A percentile compares a stretch with the other conserved stretches of the same genome.
These are phyloP conservation scores for Nannochloropsis gaditana DNA, from an alignment of 108 stramenopile species.

Conservation along the genomic window DNA sequence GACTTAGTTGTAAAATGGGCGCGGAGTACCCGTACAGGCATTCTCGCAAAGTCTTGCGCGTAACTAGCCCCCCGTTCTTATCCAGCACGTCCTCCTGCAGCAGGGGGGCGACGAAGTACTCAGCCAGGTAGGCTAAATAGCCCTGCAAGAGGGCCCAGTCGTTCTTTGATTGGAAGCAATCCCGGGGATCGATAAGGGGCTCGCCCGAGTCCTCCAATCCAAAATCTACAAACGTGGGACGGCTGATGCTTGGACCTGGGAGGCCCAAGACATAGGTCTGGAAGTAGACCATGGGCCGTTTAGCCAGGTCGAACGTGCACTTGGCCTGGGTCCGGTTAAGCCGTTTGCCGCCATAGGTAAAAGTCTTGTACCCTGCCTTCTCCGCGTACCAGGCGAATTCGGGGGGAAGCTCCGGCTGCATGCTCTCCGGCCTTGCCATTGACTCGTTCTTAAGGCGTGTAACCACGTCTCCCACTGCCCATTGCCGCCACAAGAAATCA, in stretches of 20 bases:
- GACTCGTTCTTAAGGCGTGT: neutral
- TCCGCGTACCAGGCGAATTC: slow-evolving; percentile 1
- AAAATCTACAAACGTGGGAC: neutral
- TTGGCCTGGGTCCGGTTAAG: neutral
- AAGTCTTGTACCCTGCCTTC: neutral
- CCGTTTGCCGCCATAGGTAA: neutral
- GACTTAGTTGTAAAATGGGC: neutral
- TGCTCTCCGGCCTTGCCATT: neutral
- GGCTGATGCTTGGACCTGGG: neutral
- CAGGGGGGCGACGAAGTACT: neutral
- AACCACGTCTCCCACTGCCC: neutral
- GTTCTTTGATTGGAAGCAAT: neutral
- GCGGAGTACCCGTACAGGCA: neutral
- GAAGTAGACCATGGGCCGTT: slow-evolving; percentile 4
- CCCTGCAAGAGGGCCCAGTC: slow-evolving; percentile 11
- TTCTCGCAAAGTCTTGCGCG: neutral
- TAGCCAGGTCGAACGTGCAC: neutral
- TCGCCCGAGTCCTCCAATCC: neutral
- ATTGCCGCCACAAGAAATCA: slow-evolving; percentile 4
- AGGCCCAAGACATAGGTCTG: neutral
- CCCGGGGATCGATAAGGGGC: neutral
- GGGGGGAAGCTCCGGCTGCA: slow-evolving; percentile 16
- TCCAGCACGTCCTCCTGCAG: neutral
- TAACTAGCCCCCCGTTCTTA: neutral
- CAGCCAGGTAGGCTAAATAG: neutral